These are phyloP conservation scores for Nicotiana noctiflora DNA, from an alignment of 257 asterid species.

Conservation along the genomic window DNA sequence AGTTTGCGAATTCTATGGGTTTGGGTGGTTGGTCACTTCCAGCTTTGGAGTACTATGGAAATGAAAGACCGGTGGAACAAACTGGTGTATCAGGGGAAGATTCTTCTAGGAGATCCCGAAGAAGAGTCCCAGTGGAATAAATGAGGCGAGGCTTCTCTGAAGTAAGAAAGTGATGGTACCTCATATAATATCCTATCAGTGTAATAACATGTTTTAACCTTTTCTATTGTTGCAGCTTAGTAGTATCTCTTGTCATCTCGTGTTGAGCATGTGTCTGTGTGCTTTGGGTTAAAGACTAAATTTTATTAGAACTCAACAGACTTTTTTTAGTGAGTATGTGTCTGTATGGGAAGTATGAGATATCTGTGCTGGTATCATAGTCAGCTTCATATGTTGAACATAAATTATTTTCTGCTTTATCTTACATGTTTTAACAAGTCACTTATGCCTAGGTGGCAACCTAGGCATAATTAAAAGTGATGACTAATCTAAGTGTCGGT, in stretches of 20 bases:
- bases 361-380: too few species aligned
- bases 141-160: neutral
- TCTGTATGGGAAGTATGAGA: neutral
- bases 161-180: neutral
- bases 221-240: neutral
- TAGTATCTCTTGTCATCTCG: neutral
- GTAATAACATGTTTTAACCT: neutral
- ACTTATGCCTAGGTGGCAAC: too few species aligned
- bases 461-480: too few species aligned
- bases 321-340: neutral
- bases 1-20: slow-evolving; percentile 36
- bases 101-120: slow-evolving; percentile 26
- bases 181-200: neutral
- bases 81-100: slow-evolving; percentile 7
- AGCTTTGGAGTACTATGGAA: slow-evolving; percentile 31
- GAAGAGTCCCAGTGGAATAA: slow-evolving; percentile 46
- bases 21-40: slow-evolving; percentile 53
- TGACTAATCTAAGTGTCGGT: too few species aligned
- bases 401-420: too few species aligned
- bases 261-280: neutral
- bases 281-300: neutral
- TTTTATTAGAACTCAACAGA: neutral
- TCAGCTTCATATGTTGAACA: too few species aligned
- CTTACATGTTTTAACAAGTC: too few species aligned
- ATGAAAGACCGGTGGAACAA: slow-evolving; percentile 19